A percentile compares a stretch with the other conserved stretches of the same genome.
Evolutionary conservation across 345 rosid genomes (phyloP).

Genomic region (Excoecaria cochinchinensis): DNA sequence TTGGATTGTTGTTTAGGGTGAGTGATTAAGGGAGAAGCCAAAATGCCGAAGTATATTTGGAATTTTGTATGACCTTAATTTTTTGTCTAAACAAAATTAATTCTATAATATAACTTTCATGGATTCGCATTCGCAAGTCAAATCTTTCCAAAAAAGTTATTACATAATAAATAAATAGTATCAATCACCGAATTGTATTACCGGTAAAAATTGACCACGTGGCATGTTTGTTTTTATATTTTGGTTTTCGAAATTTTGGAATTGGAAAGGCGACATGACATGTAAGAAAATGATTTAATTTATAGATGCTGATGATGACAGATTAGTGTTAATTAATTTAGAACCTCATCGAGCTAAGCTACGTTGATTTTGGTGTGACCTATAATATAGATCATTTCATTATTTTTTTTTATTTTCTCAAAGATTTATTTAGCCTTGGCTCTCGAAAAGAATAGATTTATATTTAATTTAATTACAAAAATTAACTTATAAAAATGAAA

Average conservation of each 20-base stretch:
- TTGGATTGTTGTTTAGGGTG: not conserved
- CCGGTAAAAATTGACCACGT: not conserved
- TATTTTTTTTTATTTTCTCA: no score
- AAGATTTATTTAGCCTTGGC: no score
- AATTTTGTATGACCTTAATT: conserved; percentile 13
- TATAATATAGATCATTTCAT: no score
- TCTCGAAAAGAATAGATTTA: no score
- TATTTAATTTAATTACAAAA: no score
- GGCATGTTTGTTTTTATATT: not conserved
- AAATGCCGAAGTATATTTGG: conserved; percentile 18
- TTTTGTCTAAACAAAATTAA: not conserved
- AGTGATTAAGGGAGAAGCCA: not conserved
- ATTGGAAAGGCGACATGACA: not conserved
- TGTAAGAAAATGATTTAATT: not conserved
- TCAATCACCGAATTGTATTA: not conserved
- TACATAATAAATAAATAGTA: not conserved
- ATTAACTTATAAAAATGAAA: no score
- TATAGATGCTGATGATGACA: not conserved
- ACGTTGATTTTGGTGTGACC: not conserved
- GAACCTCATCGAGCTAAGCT: not conserved
- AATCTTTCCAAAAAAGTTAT: not conserved
- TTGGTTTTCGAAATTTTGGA: not conserved
- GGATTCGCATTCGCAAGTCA: conserved; percentile 20
- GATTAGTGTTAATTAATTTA: not conserved
- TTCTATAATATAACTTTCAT: not conserved